Evolutionary conservation across 1,284 basidiomycete genomes (phyloP).

Genomic region (Papiliotrema fonsecae): DNA sequence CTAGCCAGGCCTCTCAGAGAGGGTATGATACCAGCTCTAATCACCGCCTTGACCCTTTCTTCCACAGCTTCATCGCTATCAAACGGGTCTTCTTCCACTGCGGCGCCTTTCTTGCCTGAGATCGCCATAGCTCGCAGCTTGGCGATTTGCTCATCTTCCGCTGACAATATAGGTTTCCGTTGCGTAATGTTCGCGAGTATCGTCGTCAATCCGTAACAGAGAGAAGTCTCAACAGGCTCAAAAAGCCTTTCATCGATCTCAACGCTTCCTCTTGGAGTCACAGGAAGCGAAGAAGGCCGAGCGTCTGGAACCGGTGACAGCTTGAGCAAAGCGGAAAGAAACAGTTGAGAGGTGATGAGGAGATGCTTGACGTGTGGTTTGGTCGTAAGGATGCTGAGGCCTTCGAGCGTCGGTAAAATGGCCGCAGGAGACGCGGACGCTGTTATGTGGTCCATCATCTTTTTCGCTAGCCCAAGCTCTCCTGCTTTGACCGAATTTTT

Average conservation of each 20-base stretch:
- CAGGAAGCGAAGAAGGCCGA: conserved; percentile 51
- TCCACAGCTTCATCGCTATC: conserved; percentile 61
- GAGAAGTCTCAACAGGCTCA: conserved; percentile 41
- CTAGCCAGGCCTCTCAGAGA: conserved; percentile 59
- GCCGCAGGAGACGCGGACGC: conserved; percentile 4
- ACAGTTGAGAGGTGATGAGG: conserved; percentile 55
- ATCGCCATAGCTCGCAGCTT: conserved; percentile 64
- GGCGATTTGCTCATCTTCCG: conserved; percentile 74
- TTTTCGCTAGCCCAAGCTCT: conserved; percentile 54
- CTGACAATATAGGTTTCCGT: conserved; percentile 64
- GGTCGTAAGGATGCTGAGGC: conserved; percentile 71
- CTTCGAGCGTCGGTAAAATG: conserved; percentile 67
- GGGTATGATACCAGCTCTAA: conserved; percentile 60
- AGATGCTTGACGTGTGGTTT: conserved; percentile 62
- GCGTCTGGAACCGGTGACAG: conserved; percentile 32
- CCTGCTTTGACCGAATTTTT: conserved; percentile 25
- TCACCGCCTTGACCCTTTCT: conserved; percentile 55
- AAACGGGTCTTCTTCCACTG: conserved; percentile 31
- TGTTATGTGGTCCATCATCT: conserved; percentile 58
- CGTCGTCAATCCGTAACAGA: conserved; percentile 69
- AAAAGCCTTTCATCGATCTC: conserved; percentile 14
- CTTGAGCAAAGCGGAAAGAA: conserved; percentile 61
- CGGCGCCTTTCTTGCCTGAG: conserved; percentile 51
- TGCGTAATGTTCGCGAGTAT: conserved; percentile 69
- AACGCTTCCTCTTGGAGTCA: conserved; percentile 48